Base-by-base conservation (phyloP, 805 yeast genomes). In the Metschnikowia kunwiensis region DNA sequence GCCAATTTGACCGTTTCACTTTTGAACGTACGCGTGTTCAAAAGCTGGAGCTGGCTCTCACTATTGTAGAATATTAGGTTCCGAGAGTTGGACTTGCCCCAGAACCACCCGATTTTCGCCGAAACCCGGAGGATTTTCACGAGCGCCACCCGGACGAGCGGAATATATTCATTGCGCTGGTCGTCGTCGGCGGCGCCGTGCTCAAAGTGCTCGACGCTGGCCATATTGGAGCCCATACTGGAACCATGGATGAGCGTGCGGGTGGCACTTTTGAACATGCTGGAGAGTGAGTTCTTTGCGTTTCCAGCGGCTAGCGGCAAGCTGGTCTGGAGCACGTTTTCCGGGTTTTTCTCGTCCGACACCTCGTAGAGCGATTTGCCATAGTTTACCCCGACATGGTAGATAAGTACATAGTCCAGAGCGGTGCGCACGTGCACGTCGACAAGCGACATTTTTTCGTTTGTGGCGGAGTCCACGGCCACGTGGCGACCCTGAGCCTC, bases 11-110 rank as follows among this genome's bases (percentile, higher is more conserved):
- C 43, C 1, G 61, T 40, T 20, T 59, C 57, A 36, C 52, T 63
- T 14, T 57, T 56, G 34, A 60, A 57, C 2, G 56, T 50, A 16
- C 55, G 54, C 22, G 64, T 40, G 45, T 68, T 64, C 30, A 65
- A 49, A 1, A 65, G 32, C 43, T 68, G 73, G 20, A 68, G 44
- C 38, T 50, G 49, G 23, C 48, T 43, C 24, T 50, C 47, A 16
- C 34, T 27, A 34, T 57, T 65, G 44, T 49, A 56, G 11, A 65
- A 49, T 11, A 65, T 49, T 34, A 68, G 44, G 43, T 60, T 61
- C 40, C 65, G 70, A 24, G 71, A 64, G 41, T 65, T 63, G 17
- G 57, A 53, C 32, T 65, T 61, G 27, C 65, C 43, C 72, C 72
- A 68, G 34, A 48, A 63, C 11, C 54, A 40, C 5, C 47, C 36